phyloP scores from a whole-genome alignment of 352 stramenopile genomes.

The Phytophthora cactorum region DNA sequence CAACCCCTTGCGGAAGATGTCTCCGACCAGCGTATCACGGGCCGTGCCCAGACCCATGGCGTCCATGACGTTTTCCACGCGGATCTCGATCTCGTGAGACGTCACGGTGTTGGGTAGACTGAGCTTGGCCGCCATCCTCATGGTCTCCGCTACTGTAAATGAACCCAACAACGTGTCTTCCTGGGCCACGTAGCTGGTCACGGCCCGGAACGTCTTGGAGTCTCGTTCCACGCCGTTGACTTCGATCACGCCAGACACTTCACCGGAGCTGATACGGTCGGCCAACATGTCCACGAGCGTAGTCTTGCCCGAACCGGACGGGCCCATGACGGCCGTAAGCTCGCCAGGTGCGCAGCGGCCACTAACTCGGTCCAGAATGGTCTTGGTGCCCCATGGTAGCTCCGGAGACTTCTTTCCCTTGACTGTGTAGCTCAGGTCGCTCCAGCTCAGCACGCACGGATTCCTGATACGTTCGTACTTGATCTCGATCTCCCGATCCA shows the following conservation, averaged over 20 bases:
- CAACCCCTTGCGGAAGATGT: too few relatives aligned
- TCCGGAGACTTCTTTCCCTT: slow-evolving; percentile 14
- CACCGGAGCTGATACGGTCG: slow-evolving; percentile 56
- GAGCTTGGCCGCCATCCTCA: slow-evolving; percentile 66
- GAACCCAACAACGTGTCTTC: slow-evolving; percentile 68
- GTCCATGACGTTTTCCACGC: slow-evolving; percentile 59
- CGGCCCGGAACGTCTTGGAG: slow-evolving; percentile 43
- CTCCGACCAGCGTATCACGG: slow-evolving; percentile 62
- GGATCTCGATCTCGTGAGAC: slow-evolving; percentile 28
- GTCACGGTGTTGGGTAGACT: slow-evolving; percentile 48
- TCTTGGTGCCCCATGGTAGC: slow-evolving; percentile 27
- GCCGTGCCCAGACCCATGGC: slow-evolving; percentile 56
- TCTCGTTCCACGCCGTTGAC: slow-evolving; percentile 48
- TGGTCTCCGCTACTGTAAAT: slow-evolving; percentile 73
- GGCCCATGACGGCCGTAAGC: slow-evolving; percentile 71
- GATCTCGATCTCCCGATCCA: slow-evolving; percentile 21
- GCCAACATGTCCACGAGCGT: slow-evolving; percentile 71
- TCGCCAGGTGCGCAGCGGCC: slow-evolving; percentile 56
- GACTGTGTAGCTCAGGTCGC: slow-evolving; percentile 49
- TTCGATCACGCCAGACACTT: slow-evolving; percentile 52
- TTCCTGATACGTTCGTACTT: slow-evolving; percentile 26
- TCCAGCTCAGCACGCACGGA: slow-evolving; percentile 52
- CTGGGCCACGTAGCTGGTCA: slow-evolving; percentile 72
- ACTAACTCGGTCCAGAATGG: slow-evolving; percentile 60
- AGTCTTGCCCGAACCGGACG: slow-evolving; percentile 69